Evolutionary conservation across 108 stramenopile species (phyloP), one percentile per base, ranked within the genome.

Genomic region (Fistulifera pelliculosa): DNA sequence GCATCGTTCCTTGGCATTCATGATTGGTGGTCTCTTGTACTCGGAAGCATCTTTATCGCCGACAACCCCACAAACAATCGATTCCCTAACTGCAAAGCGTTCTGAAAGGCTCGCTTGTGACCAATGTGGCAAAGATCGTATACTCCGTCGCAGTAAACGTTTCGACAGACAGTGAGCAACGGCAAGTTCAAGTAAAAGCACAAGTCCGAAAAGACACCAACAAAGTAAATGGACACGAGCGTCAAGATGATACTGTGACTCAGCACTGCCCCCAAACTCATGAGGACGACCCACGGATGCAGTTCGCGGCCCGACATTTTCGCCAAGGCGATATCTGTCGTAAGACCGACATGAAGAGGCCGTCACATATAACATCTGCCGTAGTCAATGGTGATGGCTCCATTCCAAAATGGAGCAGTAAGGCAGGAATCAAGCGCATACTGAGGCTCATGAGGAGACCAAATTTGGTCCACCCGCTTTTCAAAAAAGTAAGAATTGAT

Each of bases 71-170:
- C 93, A 68, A 77, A 90, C 5, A 94, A 61, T 27, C 93, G 83
- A 62, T 90, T 94, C 7, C 93, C 93, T 66, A 65, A 82, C 22
- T 52, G 42, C 14, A 90, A 55, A 0, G 93, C 93, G 52, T 87
- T 85, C 28, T 85, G 81, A 72, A 94, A 94, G 7, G 87, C 57
- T 13, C 60, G 72, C 54, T 90, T 89, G 72, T 94, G 93, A 17
- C 93, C 88, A 57, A 93, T 71, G 68, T 94, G 93, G 62, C 88
- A 88, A 8, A 94, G 63, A 66, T 94, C 93, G 64, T 89, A 94
- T 0, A 94, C 77, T 5, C 50, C 50, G 65, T 86, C 81, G 50
- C 80, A 79, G 52, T 82, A 83, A 8, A 90, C 93, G 66, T 94
- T 94, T 0, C 81, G 81, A 58, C 86, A 88, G 13, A 77, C 80